Conservation (phyloP, 768 basidiomycete genomes). For the Leccinum subtestaceum region DNA sequence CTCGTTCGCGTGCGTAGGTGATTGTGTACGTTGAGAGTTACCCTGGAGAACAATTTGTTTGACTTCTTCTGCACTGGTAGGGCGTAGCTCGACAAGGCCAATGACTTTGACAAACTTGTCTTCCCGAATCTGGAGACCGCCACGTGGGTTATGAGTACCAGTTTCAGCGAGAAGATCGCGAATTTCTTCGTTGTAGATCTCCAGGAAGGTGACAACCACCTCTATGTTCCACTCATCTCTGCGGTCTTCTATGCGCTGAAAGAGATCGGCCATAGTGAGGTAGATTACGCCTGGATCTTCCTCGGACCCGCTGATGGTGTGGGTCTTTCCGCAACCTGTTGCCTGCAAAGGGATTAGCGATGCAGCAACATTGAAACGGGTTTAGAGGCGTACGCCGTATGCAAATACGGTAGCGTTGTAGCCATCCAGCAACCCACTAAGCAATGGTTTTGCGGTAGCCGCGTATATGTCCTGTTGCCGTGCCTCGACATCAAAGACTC, state of each 20-base stretch:
- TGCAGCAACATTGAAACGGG: too few relatives aligned
- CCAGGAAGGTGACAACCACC: conserved; percentile 92
- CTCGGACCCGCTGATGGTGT: conserved; percentile 94
- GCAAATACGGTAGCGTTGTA: conserved; percentile 98
- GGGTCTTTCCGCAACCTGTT: conserved; percentile 99
- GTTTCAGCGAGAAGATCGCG: conserved; percentile 87
- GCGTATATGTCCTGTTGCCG: conserved; percentile 87
- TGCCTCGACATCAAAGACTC: conserved; percentile 80
- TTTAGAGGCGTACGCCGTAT: conserved; percentile 74
- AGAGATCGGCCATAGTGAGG: conserved; percentile 95
- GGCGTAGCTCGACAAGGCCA: conserved; percentile 78
- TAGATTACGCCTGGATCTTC: conserved; percentile 92
- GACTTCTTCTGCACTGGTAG: conserved; percentile 85
- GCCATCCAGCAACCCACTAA: conserved; percentile 85
- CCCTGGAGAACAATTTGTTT: conserved; percentile 90
- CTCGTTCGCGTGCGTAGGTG: conserved; percentile 93
- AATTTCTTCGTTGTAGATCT: conserved; percentile 99
- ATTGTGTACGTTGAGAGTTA: conserved; percentile 85
- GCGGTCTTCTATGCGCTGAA: conserved; percentile 86
- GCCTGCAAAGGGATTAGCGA: conserved; percentile 54
- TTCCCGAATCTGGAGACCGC: conserved; percentile 91
- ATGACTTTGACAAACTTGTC: conserved; percentile 91
- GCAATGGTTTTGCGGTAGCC: conserved; percentile 78
- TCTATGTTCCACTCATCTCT: conserved; percentile 82
- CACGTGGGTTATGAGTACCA: conserved; percentile 58